phyloP scores from a whole-genome alignment of 257 asterid species.

The Solanum dulcamara region DNA sequence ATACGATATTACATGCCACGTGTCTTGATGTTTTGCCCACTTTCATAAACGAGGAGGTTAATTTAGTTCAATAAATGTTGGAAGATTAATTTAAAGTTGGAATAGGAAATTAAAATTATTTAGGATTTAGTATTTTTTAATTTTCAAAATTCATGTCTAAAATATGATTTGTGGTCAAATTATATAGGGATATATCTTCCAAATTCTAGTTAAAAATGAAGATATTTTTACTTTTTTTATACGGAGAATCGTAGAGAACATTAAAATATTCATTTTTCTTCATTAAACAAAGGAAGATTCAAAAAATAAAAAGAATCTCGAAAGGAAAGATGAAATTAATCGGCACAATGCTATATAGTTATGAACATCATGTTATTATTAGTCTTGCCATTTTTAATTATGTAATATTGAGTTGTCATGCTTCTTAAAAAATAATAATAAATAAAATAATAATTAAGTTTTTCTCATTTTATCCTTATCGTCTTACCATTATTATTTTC shows the following conservation, averaged over 20 bases:
- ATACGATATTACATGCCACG: not conserved
- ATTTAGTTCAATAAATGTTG: not conserved
- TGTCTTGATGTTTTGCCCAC: not conserved
- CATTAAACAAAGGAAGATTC: not conserved
- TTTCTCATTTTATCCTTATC: not conserved
- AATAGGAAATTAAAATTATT: not conserved
- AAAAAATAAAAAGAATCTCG: not conserved
- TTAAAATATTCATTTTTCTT: not conserved
- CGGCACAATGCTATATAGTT: not conserved
- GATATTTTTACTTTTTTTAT: not conserved
- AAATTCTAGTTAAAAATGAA: not conserved
- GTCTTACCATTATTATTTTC: not conserved
- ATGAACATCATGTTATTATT: not conserved
- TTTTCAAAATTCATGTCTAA: not conserved
- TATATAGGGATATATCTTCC: not conserved
- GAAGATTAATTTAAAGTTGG: not conserved
- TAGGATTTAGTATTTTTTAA: not conserved
- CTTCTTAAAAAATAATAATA: too few species aligned
- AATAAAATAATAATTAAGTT: not conserved
- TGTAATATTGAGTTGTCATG: not conserved
- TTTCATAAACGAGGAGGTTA: not conserved
- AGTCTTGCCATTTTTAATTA: not conserved
- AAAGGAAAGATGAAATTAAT: not conserved
- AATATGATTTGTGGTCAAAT: not conserved
- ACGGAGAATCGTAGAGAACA: not conserved